Percentiles rank a stretch among this genome's conserved stretches.
Conservation (phyloP, 169 alveolate species). For the Cryptosporidium felis region DNA sequence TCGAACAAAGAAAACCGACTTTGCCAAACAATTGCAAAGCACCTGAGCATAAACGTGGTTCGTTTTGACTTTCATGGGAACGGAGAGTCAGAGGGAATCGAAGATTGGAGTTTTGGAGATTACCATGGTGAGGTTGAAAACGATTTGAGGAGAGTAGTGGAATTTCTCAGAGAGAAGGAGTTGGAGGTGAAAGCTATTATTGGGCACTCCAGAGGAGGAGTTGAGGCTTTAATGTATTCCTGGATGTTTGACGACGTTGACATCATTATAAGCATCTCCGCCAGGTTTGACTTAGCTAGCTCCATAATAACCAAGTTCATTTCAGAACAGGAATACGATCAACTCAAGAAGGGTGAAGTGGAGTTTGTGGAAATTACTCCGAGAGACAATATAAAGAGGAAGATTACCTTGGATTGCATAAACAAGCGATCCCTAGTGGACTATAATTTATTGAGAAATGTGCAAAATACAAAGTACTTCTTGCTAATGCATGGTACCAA, state of each 20-base stretch:
- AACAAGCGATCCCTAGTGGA: slow-evolving; percentile 45
- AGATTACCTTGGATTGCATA: slow-evolving; percentile 45
- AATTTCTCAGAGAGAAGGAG: slow-evolving; percentile 52
- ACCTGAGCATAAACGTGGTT: slow-evolving; percentile 48
- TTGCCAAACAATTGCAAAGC: slow-evolving; percentile 71
- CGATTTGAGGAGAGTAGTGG: slow-evolving; percentile 69
- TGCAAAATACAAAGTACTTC: slow-evolving; percentile 36
- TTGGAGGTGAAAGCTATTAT: slow-evolving; percentile 51
- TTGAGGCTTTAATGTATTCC: slow-evolving; percentile 73
- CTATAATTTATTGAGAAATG: slow-evolving; percentile 22
- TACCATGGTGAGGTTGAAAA: slow-evolving; percentile 72
- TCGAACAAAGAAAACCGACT: slow-evolving; percentile 63
- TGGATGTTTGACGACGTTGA: slow-evolving; percentile 74
- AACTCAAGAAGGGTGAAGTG: slow-evolving; percentile 6
- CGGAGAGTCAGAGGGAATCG: slow-evolving; percentile 76
- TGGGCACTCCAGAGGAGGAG: slow-evolving; percentile 79
- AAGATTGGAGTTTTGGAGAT: slow-evolving; percentile 75
- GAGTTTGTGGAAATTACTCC: slow-evolving; percentile 59
- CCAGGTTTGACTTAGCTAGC: slow-evolving; percentile 72
- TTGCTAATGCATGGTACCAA: slow-evolving; percentile 51
- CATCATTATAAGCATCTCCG: slow-evolving; percentile 72
- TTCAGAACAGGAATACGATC: neutral
- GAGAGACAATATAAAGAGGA: slow-evolving; percentile 64
- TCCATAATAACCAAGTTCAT: slow-evolving; percentile 45
- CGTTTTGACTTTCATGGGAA: slow-evolving; percentile 78